A percentile compares a stretch with the other conserved stretches of the same genome.
These are phyloP conservation scores for Tolypocladium inflatum DNA, from an alignment of 2,329 filamentous ascomycete species.

Conservation along the genomic window DNA sequence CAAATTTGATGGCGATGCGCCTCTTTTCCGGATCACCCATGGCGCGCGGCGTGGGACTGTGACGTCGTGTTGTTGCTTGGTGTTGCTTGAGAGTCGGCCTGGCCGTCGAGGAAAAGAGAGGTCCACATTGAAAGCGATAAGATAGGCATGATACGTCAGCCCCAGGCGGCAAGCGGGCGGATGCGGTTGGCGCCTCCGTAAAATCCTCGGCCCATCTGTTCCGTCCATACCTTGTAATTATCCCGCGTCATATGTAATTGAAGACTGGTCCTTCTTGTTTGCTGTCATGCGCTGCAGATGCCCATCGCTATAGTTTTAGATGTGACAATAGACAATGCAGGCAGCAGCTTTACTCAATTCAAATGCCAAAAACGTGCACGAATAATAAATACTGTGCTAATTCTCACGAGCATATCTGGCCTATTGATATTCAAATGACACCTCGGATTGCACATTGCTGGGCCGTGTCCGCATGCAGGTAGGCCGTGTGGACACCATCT, in stretches of 20 bases:
- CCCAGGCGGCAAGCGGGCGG: neutral
- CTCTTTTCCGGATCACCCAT: conserved; percentile 29
- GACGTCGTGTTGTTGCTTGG: neutral
- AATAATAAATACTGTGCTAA: neutral
- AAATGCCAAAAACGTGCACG: neutral
- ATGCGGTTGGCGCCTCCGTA: neutral
- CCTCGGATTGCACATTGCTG: neutral
- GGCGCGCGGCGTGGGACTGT: conserved; percentile 4
- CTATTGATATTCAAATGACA: neutral
- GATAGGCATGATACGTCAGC: neutral
- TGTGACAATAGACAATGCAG: neutral
- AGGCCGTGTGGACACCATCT: neutral
- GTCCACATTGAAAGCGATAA: conserved; percentile 1
- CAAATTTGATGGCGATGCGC: conserved; percentile 42
- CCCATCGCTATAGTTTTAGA: neutral
- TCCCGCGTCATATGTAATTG: neutral
- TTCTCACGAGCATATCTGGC: too few relatives aligned
- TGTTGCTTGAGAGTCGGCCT: neutral
- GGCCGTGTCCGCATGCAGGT: neutral
- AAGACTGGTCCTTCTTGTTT: neutral
- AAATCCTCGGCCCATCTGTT: neutral
- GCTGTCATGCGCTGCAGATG: neutral
- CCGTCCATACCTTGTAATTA: neutral
- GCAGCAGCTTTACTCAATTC: neutral
- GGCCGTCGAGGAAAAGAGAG: neutral